These are phyloP conservation scores for Naganishia vishniacii DNA, from an alignment of 768 basidiomycete genomes.

Conservation along the genomic window DNA sequence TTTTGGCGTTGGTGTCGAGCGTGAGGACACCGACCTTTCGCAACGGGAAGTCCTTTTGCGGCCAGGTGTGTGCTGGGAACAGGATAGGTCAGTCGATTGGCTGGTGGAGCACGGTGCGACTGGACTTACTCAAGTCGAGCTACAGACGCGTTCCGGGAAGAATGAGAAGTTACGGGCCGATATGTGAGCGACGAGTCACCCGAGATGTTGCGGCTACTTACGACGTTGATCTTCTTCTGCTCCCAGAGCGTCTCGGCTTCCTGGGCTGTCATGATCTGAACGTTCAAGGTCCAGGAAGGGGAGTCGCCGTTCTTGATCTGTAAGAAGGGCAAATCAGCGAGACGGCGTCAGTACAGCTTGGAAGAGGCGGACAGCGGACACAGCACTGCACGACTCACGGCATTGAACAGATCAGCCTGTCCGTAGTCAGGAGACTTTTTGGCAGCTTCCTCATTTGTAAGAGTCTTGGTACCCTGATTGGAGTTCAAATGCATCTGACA, in stretches of 20 bases:
- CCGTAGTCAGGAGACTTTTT: conserved; percentile 55
- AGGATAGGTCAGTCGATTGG: too few relatives aligned
- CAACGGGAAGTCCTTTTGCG: conserved; percentile 50
- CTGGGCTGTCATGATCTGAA: conserved; percentile 84
- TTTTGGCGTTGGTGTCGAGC: conserved; percentile 49
- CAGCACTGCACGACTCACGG: conserved; percentile 2
- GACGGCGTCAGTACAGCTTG: neutral
- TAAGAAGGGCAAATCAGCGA: neutral
- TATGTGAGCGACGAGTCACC: too few relatives aligned
- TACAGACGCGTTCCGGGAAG: too few relatives aligned
- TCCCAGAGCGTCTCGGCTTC: conserved; percentile 79
- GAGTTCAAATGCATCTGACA: conserved; percentile 49
- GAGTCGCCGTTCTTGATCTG: conserved; percentile 50
- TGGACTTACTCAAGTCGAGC: too few relatives aligned
- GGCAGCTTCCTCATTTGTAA: conserved; percentile 63
- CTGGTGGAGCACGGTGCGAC: too few relatives aligned
- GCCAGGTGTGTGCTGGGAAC: conserved; percentile 49
- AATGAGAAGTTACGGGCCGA: too few relatives aligned
- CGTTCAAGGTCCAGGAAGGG: conserved; percentile 50
- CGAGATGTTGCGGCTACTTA: conserved; percentile 58
- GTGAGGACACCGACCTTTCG: conserved; percentile 49
- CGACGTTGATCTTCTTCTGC: conserved; percentile 58
- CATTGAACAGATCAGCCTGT: conserved; percentile 50
- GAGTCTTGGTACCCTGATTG: conserved; percentile 56
- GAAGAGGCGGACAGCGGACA: too few relatives aligned